Evolutionary conservation across 2,329 filamentous ascomycete genomes (phyloP), one percentile per base, ranked within the genome.

Genomic region (Rhinocladiella mackenziei): DNA sequence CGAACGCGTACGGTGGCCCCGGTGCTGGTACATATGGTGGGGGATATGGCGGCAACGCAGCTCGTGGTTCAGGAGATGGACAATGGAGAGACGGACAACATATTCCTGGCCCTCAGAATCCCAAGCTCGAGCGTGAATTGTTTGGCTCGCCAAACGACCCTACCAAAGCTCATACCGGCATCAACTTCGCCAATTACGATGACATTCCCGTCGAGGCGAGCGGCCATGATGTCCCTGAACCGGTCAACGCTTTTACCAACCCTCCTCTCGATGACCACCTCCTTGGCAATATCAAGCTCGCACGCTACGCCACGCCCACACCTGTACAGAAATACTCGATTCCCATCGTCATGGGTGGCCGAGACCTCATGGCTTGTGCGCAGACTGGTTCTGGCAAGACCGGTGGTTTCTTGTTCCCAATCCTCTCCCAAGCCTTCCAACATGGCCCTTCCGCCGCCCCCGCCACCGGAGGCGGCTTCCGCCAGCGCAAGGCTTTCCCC

Each of bases 141-240:
- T 98, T 96, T 66, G 92, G 92, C 62, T 75, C 84, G 38, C 74
- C 83, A 59, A 91, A 97, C 67, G 92, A 97, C 63, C 88, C 91
- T 53, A 81, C 84, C 57, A 97, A 96, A 78, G 86, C 95, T 68
- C 86, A 94, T 62, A 96, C 89, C 23, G 92, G 92, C 70, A 97
- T 98, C 84, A 98, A 98, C 80, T 98, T 98, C 66, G 84, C 95
- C 75, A 98, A 98, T 77, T 98, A 98, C 72, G 92, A 98, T 64
- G 92, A 98, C 69, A 98, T 98, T 57, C 92, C 92, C 43, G 92
- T 98, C 55, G 92, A 97, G 72, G 92, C 92, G 54, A 96, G 91
- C 49, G 92, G 92, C 50, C 83, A 88, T 41, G 81, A 94, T 63
- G 89, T 97, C 40, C 92, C 92, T 33, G 92, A 97, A 63, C 85